A percentile compares a stretch with the other conserved stretches of the same genome.
Evolutionary conservation across 805 yeast species (phyloP).

Genomic region (Yarrowia bubula): DNA sequence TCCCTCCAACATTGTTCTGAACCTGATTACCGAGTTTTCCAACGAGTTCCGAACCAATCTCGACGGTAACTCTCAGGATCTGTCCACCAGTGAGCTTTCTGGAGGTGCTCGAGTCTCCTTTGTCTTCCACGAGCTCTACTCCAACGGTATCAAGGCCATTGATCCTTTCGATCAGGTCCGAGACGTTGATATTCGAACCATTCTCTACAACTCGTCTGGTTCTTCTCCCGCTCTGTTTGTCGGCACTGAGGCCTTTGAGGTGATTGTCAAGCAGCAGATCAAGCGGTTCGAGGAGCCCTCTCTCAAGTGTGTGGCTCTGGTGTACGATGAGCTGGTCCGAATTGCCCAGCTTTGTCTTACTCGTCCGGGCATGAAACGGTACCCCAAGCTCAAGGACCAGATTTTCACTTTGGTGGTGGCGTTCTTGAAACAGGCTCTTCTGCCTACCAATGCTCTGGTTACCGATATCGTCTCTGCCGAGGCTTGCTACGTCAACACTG

Average conservation of each 20-base stretch:
- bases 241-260: constrained; percentile 96
- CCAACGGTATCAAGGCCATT: constrained; percentile 85
- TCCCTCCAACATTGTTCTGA: constrained; percentile 85
- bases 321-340: constrained; percentile 92
- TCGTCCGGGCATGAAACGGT: constrained; percentile 79
- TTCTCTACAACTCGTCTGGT: constrained; percentile 95
- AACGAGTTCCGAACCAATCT: constrained; percentile 88
- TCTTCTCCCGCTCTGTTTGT: constrained; percentile 94
- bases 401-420: constrained; percentile 76
- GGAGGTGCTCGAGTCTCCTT: constrained; percentile 98
- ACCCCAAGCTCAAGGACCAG: constrained; percentile 89
- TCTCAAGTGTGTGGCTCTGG: constrained; percentile 80
- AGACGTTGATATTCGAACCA: constrained; percentile 93
- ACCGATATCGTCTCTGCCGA: constrained; percentile 79
- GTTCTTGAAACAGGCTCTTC: constrained; percentile 71
- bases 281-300: constrained; percentile 93
- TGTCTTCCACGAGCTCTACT: constrained; percentile 94
- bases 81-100: constrained; percentile 83
- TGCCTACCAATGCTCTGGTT: constrained; percentile 86
- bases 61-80: constrained; percentile 91
- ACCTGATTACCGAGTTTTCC: constrained; percentile 89
- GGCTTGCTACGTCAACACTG: constrained; percentile 92
- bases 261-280: constrained; percentile 87
- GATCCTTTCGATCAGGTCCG: constrained; percentile 97
- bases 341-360: constrained; percentile 81